phyloP scores from a whole-genome alignment of 2,329 filamentous ascomycete genomes.

The Arthroderma sp. region DNA sequence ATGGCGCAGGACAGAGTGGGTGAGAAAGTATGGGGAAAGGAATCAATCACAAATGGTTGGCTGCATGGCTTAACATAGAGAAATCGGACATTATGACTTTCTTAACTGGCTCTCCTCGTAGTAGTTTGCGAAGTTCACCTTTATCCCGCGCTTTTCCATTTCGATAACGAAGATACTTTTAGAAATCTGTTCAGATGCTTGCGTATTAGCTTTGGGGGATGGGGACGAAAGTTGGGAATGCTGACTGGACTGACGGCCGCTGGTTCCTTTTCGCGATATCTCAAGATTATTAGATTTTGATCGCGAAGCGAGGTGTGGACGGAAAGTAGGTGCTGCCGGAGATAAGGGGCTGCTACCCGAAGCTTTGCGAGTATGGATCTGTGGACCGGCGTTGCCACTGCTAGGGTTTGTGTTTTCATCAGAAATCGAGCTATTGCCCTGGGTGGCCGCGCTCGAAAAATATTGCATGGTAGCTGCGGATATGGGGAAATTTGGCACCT shows the following conservation, averaged over 20 bases:
- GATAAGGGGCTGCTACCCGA: background rate
- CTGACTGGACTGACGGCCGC: background rate
- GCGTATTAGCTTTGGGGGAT: background rate
- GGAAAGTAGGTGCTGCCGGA: background rate
- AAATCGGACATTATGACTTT: no score
- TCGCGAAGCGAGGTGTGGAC: background rate
- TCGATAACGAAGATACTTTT: conserved; percentile 1
- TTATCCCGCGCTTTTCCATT: conserved; percentile 7
- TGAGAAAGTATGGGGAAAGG: background rate
- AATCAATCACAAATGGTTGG: background rate
- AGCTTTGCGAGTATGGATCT: background rate
- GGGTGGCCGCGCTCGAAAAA: background rate
- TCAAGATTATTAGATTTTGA: no score
- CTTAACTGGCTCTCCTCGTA: no score
- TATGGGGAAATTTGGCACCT: conserved; percentile 7
- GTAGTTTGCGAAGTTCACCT: background rate
- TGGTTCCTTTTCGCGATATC: background rate
- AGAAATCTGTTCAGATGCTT: no score
- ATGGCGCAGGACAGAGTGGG: no score
- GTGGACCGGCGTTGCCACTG: background rate
- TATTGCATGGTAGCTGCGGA: conserved; percentile 12
- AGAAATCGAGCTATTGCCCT: background rate
- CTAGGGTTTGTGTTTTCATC: conserved; percentile 3
- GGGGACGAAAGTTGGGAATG: background rate
- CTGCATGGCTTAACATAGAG: no score